Evolutionary conservation across 2,329 filamentous ascomycete species (phyloP), one percentile per base, ranked within the genome.

Genomic region (Fusarium miscanthi): DNA sequence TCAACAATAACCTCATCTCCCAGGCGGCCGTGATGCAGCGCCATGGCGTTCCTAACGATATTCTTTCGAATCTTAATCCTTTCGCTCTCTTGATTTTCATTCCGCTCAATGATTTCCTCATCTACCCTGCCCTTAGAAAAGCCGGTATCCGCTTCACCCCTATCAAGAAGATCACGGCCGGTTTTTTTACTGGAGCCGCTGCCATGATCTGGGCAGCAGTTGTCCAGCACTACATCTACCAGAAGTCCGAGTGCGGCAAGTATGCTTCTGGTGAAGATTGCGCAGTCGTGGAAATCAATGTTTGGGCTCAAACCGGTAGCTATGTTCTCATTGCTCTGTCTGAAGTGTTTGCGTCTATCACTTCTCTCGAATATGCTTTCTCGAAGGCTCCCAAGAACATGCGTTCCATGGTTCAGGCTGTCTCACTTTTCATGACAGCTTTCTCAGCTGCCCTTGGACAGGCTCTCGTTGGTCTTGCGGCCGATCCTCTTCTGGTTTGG

Each of bases 311-410:
- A 80, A 85, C 84, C 0, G 84, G 85, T 7, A 80, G 85, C 0
- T 87, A 87, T 74, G 79, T 86, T 8, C 81, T 87, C 57, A 82
- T 87, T 59, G 86, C 84, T 6, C 79, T 87, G 12, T 82, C 85
- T 33, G 86, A 87, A 76, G 85, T 87, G 51, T 82, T 85, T 61
- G 84, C 85, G 2, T 85, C 83, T 63, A 87, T 87, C 71, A 87
- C 86, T 2, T 89, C 87, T 17, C 86, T 93, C 21, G 92, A 94
- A 81, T 94, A 93, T 73, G 92, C 92, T 27, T 94, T 90, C 82
- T 91, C 91, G 77, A 94, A 94, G 80, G 91, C 92, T 0, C 93
- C 92, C 13, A 87, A 87, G 78, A 94, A 93, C 82, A 94, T 94
- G 92, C 87, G 91, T 10, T 91, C 90, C 31, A 86, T 94, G 61